phyloP scores from a whole-genome alignment of 1,139 yeast species.

The Kluyveromyces sp. region DNA sequence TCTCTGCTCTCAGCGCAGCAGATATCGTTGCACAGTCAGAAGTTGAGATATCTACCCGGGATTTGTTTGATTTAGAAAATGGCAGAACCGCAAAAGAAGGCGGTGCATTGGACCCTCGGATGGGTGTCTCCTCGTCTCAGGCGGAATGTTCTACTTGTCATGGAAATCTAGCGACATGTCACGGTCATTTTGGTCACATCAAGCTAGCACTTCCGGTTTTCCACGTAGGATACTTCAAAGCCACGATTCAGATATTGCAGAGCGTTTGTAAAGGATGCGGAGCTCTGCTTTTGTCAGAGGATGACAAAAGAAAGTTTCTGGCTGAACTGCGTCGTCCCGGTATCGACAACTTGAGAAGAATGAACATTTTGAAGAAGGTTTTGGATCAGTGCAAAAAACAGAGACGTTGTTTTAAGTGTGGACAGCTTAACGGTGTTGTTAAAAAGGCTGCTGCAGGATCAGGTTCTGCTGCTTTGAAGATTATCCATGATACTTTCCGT shows the following conservation, averaged over 20 bases:
- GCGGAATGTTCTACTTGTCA: slow-evolving; percentile 86
- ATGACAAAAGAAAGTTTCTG: slow-evolving; percentile 59
- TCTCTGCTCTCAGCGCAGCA: slow-evolving; percentile 83
- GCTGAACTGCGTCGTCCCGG: slow-evolving; percentile 79
- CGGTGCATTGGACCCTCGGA: slow-evolving; percentile 86
- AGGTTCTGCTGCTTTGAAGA: slow-evolving; percentile 87
- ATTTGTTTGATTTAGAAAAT: slow-evolving; percentile 80
- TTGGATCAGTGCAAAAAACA: slow-evolving; percentile 94
- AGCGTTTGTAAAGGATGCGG: slow-evolving; percentile 91
- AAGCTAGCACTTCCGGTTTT: slow-evolving; percentile 91
- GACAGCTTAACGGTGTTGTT: slow-evolving; percentile 90
- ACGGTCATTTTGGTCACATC: slow-evolving; percentile 97
- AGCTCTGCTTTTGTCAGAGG: slow-evolving; percentile 65
- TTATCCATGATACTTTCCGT: slow-evolving; percentile 91
- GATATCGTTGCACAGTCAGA: slow-evolving; percentile 93
- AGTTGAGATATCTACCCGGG: slow-evolving; percentile 87
- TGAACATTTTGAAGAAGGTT: slow-evolving; percentile 77
- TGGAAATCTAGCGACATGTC: slow-evolving; percentile 89
- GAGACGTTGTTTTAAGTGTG: slow-evolving; percentile 81
- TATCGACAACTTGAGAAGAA: slow-evolving; percentile 82
- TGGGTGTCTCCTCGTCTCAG: slow-evolving; percentile 90
- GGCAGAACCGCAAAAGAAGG: slow-evolving; percentile 72
- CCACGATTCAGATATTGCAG: slow-evolving; percentile 82
- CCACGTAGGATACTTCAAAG: slow-evolving; percentile 94
- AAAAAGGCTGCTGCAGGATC: slow-evolving; percentile 93